Evolutionary conservation across 1,284 basidiomycete genomes (phyloP).

Genomic region (Leccinum olivaceoglutinosum): DNA sequence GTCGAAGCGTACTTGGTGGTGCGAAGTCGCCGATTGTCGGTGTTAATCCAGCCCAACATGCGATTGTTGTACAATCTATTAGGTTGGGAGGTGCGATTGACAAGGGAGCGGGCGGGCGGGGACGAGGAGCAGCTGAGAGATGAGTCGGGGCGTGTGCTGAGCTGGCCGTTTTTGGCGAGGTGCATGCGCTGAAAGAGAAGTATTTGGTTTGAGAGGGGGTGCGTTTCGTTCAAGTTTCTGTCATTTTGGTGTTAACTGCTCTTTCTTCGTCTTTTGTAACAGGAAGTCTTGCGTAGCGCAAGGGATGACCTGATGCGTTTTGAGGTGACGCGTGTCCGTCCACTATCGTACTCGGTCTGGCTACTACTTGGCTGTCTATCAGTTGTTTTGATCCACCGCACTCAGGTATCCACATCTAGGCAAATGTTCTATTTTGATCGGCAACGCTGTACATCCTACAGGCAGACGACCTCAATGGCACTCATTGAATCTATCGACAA

Average conservation of each 20-base stretch:
- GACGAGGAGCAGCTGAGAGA: neutral
- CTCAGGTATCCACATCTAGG: too few species aligned
- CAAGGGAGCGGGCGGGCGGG: neutral
- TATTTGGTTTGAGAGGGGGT: neutral
- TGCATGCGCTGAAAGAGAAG: neutral
- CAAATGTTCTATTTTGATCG: too few species aligned
- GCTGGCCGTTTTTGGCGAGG: neutral
- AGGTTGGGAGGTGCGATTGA: neutral
- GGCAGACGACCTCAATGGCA: too few species aligned
- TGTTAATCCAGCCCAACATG: slow-evolving; percentile 1
- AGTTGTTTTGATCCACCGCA: too few species aligned
- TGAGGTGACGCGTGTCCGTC: too few species aligned
- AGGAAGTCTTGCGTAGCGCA: too few species aligned
- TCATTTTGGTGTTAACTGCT: neutral
- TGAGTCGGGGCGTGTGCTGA: neutral
- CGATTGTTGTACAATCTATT: neutral
- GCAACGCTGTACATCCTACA: too few species aligned
- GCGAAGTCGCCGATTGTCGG: neutral
- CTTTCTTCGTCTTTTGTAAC: neutral
- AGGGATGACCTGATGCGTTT: too few species aligned
- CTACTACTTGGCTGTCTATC: too few species aligned
- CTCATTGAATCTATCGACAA: too few species aligned
- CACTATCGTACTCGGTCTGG: too few species aligned
- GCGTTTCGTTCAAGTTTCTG: neutral
- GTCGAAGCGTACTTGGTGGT: neutral